A percentile compares a stretch with the other conserved stretches of the same genome.
phyloP scores from a whole-genome alignment of 768 basidiomycete genomes.

The Glaciozyma antarctica region DNA sequence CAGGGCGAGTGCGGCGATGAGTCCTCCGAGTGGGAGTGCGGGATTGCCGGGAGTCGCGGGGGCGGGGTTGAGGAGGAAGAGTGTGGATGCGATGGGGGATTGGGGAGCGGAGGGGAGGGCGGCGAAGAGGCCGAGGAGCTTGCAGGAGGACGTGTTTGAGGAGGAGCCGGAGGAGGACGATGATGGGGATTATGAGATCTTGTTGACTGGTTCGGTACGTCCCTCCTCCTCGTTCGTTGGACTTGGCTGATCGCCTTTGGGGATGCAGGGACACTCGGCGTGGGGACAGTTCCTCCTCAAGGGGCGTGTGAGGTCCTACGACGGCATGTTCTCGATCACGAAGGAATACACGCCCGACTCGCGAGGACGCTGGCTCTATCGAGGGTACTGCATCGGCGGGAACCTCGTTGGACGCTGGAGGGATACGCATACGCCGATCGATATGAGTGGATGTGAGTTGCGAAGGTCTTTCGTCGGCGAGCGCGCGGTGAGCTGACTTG shows the following conservation, averaged over 20 bases:
- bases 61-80: not conserved
- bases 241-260: not conserved
- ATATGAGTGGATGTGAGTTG: slow-evolving; percentile 26
- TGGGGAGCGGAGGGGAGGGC: not conserved
- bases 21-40: not conserved
- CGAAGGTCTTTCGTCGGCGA: no score
- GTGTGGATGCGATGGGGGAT: not conserved
- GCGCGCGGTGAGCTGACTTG: no score
- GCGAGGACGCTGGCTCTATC: slow-evolving; percentile 73
- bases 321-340: slow-evolving; percentile 68
- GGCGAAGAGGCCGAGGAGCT: slow-evolving; percentile 16
- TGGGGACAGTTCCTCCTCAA: slow-evolving; percentile 79
- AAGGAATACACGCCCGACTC: slow-evolving; percentile 56
- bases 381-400: slow-evolving; percentile 63
- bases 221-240: no score
- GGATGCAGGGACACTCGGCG: slow-evolving; percentile 69
- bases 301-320: slow-evolving; percentile 68
- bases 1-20: not conserved
- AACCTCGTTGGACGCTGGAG: slow-evolving; percentile 77
- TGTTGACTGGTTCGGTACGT: slow-evolving; percentile 29
- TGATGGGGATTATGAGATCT: slow-evolving; percentile 32
- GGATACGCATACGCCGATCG: slow-evolving; percentile 42
- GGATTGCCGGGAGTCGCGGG: not conserved
- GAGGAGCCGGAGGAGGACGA: slow-evolving; percentile 17
- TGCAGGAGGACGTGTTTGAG: slow-evolving; percentile 3